Evolutionary conservation across 495 filamentous ascomycete species (phyloP), one percentile per base, ranked within the genome.

Genomic region (Penicillium maclennaniae): DNA sequence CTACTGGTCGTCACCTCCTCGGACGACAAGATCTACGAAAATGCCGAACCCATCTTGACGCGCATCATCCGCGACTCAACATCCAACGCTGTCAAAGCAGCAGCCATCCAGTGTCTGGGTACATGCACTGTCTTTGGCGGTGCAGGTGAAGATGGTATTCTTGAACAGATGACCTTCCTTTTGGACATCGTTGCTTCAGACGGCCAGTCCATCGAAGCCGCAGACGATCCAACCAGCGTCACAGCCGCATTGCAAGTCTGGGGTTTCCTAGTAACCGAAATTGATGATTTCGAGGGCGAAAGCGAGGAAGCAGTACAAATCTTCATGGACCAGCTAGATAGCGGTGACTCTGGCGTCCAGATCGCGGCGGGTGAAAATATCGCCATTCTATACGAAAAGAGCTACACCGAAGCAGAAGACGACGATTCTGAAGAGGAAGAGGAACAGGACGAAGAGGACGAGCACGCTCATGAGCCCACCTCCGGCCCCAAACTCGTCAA

Each of bases 291-390:
- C 27, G 83, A 90, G 59, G 78, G 75, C 6, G 78, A 87, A 43
- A 89, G 85, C 49, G 86, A 88, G 45, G 74, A 80, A 6, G 85
- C 88, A 9, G 85, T 96, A 61, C 87, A 95, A 49, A 86, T 87
- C 6, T 91, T 97, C 62, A 85, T 90, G 27, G 92, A 97, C 42
- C 93, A 98, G 66, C 80, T 98, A 25, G 83, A 89, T 38, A 91
- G 87, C 61, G 75, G 77, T 28, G 87, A 92, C 50, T 72, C 87
- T 0, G 70, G 74, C 6, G 92, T 97, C 1, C 90, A 96, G 66
- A 83, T 93, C 46, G 84, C 88, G 2, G 91, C 93, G 1, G 93
- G 91, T 0, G 86, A 92, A 59, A 91, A 91, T 65, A 93, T 97
- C 56, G 92, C 92, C 3, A 73, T 96, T 1, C 76, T 97, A 1